These are phyloP conservation scores for Chaetomidium leptoderma DNA, from an alignment of 495 filamentous ascomycete species.

Conservation along the genomic window DNA sequence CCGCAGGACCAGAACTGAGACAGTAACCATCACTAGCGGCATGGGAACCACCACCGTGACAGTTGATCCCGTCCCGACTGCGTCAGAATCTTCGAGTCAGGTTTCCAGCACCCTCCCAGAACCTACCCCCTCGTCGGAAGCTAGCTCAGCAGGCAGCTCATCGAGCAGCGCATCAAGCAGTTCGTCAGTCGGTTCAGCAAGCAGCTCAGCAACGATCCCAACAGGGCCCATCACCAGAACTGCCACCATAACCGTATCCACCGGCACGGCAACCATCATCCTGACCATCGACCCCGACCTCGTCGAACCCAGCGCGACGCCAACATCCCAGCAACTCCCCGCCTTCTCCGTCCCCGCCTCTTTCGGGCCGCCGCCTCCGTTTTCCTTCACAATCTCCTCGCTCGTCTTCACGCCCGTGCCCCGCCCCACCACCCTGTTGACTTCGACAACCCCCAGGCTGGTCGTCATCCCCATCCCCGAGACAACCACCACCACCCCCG, in stretches of 20 bases:
- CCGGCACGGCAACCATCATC: slow-evolving; percentile 5
- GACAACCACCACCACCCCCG: too few species aligned
- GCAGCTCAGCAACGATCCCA: neutral
- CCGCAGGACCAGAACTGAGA: slow-evolving; percentile 13
- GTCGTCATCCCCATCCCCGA: slow-evolving; percentile 6
- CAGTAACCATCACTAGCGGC: slow-evolving; percentile 11
- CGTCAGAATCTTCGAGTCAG: neutral
- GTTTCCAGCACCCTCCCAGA: slow-evolving; percentile 1
- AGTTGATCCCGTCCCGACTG: neutral
- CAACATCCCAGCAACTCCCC: neutral
- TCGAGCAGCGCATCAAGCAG: too few species aligned
- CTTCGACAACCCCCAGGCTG: neutral
- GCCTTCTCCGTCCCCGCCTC: neutral
- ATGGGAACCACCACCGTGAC: slow-evolving; percentile 17
- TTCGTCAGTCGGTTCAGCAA: neutral
- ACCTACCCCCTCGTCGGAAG: neutral
- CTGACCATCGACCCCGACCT: slow-evolving; percentile 12
- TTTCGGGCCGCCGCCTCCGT: too few species aligned
- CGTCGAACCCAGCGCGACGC: neutral
- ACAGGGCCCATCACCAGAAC: slow-evolving; percentile 13
- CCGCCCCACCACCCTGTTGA: neutral
- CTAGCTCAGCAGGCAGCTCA: neutral
- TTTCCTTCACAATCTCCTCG: neutral
- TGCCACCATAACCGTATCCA: neutral
- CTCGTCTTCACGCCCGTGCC: neutral